phyloP scores from a whole-genome alignment of 2,329 filamentous ascomycete genomes.

The Cucurbitaria berberidis region DNA sequence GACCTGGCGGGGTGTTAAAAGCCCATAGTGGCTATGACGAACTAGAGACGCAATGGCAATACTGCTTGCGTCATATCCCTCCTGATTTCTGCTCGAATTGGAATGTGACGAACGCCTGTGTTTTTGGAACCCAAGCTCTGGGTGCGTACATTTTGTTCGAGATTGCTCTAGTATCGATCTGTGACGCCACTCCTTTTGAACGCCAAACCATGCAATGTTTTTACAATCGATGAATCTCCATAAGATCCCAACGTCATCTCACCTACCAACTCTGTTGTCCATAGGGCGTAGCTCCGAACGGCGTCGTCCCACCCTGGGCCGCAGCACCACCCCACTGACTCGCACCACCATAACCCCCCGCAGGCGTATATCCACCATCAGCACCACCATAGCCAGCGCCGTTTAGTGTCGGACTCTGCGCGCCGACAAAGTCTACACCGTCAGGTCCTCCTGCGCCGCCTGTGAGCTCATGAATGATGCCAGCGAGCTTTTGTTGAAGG shows the following conservation, averaged over 20 bases:
- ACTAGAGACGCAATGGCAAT: conserved; percentile 10
- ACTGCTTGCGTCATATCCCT: conserved; percentile 5
- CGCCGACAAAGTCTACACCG: conserved; percentile 64
- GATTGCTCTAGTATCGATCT: not conserved
- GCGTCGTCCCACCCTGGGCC: conserved; percentile 55
- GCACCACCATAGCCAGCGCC: conserved; percentile 62
- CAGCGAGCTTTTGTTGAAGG: conserved; percentile 87
- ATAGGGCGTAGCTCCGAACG: conserved; percentile 67
- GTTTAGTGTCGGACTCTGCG: conserved; percentile 66
- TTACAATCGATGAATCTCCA: not conserved
- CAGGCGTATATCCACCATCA: conserved; percentile 69
- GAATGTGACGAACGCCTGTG: not conserved
- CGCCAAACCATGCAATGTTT: conserved; percentile 37
- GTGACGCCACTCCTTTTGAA: conserved; percentile 21
- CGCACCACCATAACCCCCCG: conserved; percentile 54
- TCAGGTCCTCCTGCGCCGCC: conserved; percentile 60
- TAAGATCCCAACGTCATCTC: not conserved
- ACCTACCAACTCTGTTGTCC: conserved; percentile 48
- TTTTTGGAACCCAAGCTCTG: not conserved
- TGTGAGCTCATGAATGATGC: conserved; percentile 71
- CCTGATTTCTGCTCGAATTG: not conserved
- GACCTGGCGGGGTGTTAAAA: conserved; percentile 13
- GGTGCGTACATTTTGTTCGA: not conserved
- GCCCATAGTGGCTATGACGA: conserved; percentile 8
- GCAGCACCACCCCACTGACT: conserved; percentile 67